These are phyloP conservation scores for Penicillium sp. DNA, from an alignment of 2,329 filamentous ascomycete species.

Conservation along the genomic window DNA sequence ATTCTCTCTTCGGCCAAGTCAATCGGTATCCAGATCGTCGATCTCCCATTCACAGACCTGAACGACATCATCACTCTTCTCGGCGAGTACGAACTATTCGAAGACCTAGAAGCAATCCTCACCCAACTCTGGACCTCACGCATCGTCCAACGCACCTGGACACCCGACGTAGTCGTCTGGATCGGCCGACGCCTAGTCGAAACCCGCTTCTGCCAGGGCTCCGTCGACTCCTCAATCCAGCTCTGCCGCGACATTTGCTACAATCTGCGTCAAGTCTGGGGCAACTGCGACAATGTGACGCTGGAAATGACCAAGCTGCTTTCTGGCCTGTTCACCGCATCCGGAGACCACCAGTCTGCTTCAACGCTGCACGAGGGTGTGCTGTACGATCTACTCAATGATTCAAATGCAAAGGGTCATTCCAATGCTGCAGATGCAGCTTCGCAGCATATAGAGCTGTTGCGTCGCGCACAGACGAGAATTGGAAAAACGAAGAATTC, in stretches of 20 bases:
- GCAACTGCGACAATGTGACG: conserved; percentile 44
- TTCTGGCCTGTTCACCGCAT: conserved; percentile 46
- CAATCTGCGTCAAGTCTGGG: conserved; percentile 51
- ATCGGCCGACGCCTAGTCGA: conserved; percentile 51
- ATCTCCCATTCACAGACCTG: conserved; percentile 32
- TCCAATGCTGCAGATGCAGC: conserved; percentile 20
- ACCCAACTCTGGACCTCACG: conserved; percentile 45
- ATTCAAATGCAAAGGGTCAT: conserved; percentile 19
- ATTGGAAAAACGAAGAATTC: conserved; percentile 14
- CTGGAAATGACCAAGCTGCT: conserved; percentile 48
- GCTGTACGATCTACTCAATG: conserved; percentile 27
- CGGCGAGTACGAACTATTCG: conserved; percentile 36
- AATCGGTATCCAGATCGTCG: conserved; percentile 30
- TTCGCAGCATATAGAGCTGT: conserved; percentile 28
- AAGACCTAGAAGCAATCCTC: conserved; percentile 38
- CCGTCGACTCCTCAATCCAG: conserved; percentile 41
- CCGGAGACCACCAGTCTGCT: conserved; percentile 28
- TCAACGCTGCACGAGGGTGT: conserved; percentile 29
- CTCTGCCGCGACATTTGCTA: conserved; percentile 52
- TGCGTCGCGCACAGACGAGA: conserved; percentile 27
- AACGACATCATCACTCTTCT: conserved; percentile 36
- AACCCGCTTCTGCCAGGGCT: conserved; percentile 47
- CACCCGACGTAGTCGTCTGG: conserved; percentile 44
- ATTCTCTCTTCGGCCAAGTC: conserved; percentile 29
- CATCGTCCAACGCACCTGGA: conserved; percentile 44